Evolutionary conservation across 1,284 basidiomycete species (phyloP), one percentile per base, ranked within the genome.

Genomic region (Anthracocystis setariae): DNA sequence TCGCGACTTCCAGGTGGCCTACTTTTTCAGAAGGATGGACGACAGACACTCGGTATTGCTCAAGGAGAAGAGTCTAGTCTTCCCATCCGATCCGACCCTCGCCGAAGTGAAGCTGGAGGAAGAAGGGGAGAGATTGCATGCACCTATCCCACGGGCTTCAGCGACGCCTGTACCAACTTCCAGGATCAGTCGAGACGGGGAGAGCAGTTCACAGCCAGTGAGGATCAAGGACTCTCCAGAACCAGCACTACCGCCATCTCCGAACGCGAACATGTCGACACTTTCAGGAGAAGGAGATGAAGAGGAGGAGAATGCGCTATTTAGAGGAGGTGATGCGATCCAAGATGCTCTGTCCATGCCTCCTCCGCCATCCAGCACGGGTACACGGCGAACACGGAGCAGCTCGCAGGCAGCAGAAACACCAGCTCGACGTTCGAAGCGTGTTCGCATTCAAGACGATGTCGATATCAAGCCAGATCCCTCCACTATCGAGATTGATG

Each of bases 41-140:
- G 70, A 81, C 39, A 59, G 78, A 18, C 84, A 84, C 48, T 82
- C 80, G 17, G 84, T 85, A 8, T 56, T 85, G 21, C 71, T 84
- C 60, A 67, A 74, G 44, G 70, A 74, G 25, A 70, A 72, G 47
- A 65, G 58, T 20, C 51, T 70, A 18, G 42, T 65, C 10, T 68
- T 73, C 27, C 71, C 70, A 9, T 37, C 23, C 18, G 61, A 70
- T 32, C 66, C 68, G 2, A 71, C 48, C 7, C 44, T 61, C 18
- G 60, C 49, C 3, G 53, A 58, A 23, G 68, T 76, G 25, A 76
- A 66, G 40, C 43, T 73, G 18, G 74, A 77, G 23, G 75, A 77
- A 17, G 68, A 71, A 10, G 74, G 70, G 5, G 61, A 69, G 27
- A 75, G 71, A 29, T 46, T 74, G 21, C 74, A 80, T 42, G 69